phyloP scores from a whole-genome alignment of 2,329 filamentous ascomycete species.

The Fusarium chuoi region DNA sequence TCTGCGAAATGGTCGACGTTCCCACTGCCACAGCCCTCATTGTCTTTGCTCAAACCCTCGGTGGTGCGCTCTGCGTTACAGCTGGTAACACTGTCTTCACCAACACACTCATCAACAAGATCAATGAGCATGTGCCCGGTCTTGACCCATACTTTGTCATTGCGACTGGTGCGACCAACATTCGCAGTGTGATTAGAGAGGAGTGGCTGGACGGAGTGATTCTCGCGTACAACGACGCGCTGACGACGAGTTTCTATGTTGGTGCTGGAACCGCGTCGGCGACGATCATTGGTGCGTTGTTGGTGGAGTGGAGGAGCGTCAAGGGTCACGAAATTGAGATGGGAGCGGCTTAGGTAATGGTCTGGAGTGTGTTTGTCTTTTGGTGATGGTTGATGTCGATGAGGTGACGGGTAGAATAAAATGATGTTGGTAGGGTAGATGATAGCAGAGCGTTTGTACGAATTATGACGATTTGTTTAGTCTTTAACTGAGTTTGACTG shows the following conservation, averaged over 20 bases:
- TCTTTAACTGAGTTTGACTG: background rate
- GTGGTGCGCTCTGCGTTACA: slow-evolving; percentile 59
- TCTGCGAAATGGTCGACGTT: slow-evolving; percentile 44
- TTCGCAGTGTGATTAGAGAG: slow-evolving; percentile 45
- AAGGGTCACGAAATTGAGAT: slow-evolving; percentile 62
- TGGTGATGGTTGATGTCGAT: background rate
- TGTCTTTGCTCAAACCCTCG: slow-evolving; percentile 50
- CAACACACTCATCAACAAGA: slow-evolving; percentile 55
- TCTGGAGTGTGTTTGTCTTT: background rate
- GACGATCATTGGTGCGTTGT: slow-evolving; percentile 54
- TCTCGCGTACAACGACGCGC: slow-evolving; percentile 56
- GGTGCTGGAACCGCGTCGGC: slow-evolving; percentile 57
- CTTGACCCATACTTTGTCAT: slow-evolving; percentile 50
- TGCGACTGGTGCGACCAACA: slow-evolving; percentile 51
- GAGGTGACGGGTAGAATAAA: background rate
- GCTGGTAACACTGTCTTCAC: slow-evolving; percentile 62
- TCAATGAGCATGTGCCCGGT: slow-evolving; percentile 49
- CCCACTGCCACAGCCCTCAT: slow-evolving; percentile 52
- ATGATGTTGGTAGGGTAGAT: background rate
- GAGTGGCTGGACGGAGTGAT: slow-evolving; percentile 50
- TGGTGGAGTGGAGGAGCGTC: slow-evolving; percentile 66
- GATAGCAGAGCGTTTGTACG: background rate
- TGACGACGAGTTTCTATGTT: slow-evolving; percentile 56
- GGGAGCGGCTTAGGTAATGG: slow-evolving; percentile 35
- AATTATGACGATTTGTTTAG: background rate